Percentiles rank a stretch among this genome's conserved stretches.
These are phyloP conservation scores for Notholithocarpus densiflorus DNA, from an alignment of 306 rosid genomes.

Conservation along the genomic window DNA sequence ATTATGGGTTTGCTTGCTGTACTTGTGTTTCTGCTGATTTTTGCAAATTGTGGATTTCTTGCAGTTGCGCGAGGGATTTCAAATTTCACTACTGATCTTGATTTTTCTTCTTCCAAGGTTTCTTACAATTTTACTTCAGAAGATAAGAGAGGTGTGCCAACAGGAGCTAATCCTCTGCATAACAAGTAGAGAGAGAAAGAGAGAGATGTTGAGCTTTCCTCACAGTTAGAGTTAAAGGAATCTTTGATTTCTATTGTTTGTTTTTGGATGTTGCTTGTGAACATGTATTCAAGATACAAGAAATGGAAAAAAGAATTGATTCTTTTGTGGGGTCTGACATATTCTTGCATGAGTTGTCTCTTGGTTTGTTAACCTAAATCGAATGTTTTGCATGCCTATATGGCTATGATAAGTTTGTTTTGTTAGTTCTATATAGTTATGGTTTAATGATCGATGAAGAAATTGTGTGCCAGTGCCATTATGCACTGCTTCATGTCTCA, in stretches of 20 bases:
- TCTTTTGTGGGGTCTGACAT: constrained; percentile 45
- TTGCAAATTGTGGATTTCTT: constrained; percentile 37
- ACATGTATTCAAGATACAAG: constrained; percentile 16
- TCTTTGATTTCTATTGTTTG: constrained; percentile 42
- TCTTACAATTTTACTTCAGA: constrained; percentile 25
- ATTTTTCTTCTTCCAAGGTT: constrained; percentile 8
- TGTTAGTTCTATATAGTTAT: neutral
- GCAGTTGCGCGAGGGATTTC: constrained; percentile 28
- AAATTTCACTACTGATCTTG: constrained; percentile 15
- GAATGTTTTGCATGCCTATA: constrained; percentile 35
- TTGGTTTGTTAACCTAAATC: constrained; percentile 32
- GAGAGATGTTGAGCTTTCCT: neutral
- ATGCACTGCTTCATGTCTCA: neutral
- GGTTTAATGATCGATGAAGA: constrained; percentile 11
- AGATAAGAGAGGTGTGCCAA: constrained; percentile 56
- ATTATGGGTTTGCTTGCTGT: constrained; percentile 38
- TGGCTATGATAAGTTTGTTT: constrained; percentile 16
- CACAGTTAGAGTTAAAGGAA: constrained; percentile 26
- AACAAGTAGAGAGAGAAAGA: constrained; percentile 33
- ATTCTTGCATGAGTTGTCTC: constrained; percentile 63
- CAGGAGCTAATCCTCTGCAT: constrained; percentile 67
- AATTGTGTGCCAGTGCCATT: constrained; percentile 4
- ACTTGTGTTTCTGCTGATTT: constrained; percentile 38
- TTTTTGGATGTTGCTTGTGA: constrained; percentile 36
- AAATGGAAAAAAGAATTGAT: constrained; percentile 17